Conservation (phyloP, 169 alveolate genomes). For the Perkinsus chesapeaki region DNA sequence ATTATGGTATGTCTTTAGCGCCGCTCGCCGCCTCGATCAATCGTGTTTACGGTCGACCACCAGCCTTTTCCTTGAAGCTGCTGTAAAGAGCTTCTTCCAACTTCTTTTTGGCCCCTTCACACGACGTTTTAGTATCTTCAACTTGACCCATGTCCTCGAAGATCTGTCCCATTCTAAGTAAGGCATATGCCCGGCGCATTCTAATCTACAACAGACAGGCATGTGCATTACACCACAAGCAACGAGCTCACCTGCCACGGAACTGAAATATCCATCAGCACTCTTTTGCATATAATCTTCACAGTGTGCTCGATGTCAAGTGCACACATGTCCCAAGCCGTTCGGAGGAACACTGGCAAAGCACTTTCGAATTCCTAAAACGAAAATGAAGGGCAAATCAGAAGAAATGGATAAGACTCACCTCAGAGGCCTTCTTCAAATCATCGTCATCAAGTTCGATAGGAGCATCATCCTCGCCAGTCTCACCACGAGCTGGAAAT, state of each 20-base stretch:
- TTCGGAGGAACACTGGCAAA: conserved; percentile 29
- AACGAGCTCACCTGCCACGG: background rate
- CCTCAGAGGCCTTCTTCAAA: conserved; percentile 8
- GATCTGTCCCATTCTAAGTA: conserved; percentile 8
- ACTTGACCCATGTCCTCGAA: conserved; percentile 11
- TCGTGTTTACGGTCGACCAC: background rate
- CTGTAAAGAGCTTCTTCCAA: background rate
- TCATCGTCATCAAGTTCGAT: conserved; percentile 6
- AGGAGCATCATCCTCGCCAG: conserved; percentile 3
- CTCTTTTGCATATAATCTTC: conserved; percentile 24
- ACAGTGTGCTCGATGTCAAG: conserved; percentile 38
- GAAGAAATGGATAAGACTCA: background rate
- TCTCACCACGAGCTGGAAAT: background rate
- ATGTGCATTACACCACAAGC: background rate
- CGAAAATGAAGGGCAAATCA: background rate
- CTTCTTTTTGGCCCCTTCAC: background rate
- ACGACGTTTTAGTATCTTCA: background rate
- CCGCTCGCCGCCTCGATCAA: background rate
- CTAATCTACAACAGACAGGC: background rate
- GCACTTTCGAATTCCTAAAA: conserved; percentile 27
- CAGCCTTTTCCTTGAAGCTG: background rate
- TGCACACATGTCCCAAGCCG: conserved; percentile 30
- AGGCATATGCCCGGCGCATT: conserved; percentile 9
- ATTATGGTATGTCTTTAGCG: too few relatives aligned
- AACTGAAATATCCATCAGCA: conserved; percentile 35